A percentile compares a stretch with the other conserved stretches of the same genome.
phyloP scores from a whole-genome alignment of 2,329 filamentous ascomycete genomes.

The Elsinoe necatrix region DNA sequence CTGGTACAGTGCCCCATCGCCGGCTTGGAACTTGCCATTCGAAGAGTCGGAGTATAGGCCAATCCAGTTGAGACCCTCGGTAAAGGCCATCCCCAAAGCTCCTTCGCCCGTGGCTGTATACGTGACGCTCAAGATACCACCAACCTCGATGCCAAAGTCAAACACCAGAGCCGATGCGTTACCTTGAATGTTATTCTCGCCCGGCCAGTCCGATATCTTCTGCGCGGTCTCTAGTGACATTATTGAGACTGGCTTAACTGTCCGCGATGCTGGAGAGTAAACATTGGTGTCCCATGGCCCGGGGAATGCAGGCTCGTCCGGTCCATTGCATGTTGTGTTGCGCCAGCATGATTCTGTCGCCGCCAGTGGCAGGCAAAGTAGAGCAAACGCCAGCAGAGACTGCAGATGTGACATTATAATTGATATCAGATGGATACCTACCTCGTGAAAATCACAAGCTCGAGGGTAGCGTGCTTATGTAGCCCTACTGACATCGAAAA shows the following conservation, averaged over 20 bases:
- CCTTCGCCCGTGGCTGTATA: constrained; percentile 38
- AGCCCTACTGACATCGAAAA: not conserved
- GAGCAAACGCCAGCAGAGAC: not conserved
- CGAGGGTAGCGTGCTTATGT: not conserved
- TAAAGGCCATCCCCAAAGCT: constrained; percentile 34
- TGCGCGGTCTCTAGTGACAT: constrained; percentile 32
- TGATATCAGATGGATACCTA: not conserved
- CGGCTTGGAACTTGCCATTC: constrained; percentile 31
- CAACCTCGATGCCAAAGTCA: constrained; percentile 52
- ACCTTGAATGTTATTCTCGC: constrained; percentile 28
- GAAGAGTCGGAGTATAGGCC: constrained; percentile 38
- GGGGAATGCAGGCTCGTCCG: constrained; percentile 43
- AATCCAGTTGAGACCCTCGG: constrained; percentile 36
- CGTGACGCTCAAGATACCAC: constrained; percentile 46
- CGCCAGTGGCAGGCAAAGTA: not conserved
- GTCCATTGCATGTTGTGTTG: constrained; percentile 45
- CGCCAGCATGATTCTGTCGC: constrained; percentile 43
- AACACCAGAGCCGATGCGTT: constrained; percentile 49
- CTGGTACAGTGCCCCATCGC: constrained; percentile 40
- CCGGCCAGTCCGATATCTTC: constrained; percentile 27
- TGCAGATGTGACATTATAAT: not conserved
- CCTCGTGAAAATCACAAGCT: not conserved
- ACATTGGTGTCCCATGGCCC: constrained; percentile 53
- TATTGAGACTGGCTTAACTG: constrained; percentile 39
- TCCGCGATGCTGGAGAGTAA: constrained; percentile 47